A percentile compares a stretch with the other conserved stretches of the same genome.
phyloP scores from a whole-genome alignment of 192 early-diverging fungal genomes.

The Linderina pennispora region DNA sequence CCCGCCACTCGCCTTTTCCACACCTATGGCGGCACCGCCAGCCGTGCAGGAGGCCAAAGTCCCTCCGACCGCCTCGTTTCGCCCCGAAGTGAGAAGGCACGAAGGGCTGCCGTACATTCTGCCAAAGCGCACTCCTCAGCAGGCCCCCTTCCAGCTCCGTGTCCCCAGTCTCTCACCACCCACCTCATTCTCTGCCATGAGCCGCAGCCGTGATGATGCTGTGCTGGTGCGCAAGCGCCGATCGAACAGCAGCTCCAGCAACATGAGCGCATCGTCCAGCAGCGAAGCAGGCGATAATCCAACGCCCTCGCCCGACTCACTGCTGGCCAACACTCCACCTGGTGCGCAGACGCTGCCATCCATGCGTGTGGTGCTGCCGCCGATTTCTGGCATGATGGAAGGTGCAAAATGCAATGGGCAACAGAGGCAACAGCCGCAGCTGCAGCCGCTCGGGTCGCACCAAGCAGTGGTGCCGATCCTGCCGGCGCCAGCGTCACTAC shows the following conservation, averaged over 20 bases:
- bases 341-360: too few relatives aligned
- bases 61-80: constrained; percentile 10
- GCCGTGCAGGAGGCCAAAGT: not conserved
- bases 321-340: too few relatives aligned
- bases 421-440: not conserved
- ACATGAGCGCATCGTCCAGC: not conserved
- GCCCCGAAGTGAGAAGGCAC: constrained; percentile 1
- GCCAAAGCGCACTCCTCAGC: constrained; percentile 25
- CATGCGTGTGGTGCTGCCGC: constrained; percentile 20
- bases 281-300: constrained; percentile 4
- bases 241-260: constrained; percentile 12
- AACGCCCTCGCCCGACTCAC: constrained; percentile 1
- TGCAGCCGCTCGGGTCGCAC: too few relatives aligned
- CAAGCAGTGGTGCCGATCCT: not conserved
- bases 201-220: not conserved
- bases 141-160: constrained; percentile 4
- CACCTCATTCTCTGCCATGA: not conserved
- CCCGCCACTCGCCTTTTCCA: constrained; percentile 1
- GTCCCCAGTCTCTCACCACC: constrained; percentile 40
- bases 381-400: constrained; percentile 23
- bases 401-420: not conserved
- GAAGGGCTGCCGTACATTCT: constrained; percentile 29
- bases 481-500: not conserved
- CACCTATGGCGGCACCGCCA: not conserved
- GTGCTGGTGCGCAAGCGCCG: constrained; percentile 7